These are phyloP conservation scores for Hypoxylon rubiginosum DNA, from an alignment of 2,329 filamentous ascomycete species.

Conservation along the genomic window DNA sequence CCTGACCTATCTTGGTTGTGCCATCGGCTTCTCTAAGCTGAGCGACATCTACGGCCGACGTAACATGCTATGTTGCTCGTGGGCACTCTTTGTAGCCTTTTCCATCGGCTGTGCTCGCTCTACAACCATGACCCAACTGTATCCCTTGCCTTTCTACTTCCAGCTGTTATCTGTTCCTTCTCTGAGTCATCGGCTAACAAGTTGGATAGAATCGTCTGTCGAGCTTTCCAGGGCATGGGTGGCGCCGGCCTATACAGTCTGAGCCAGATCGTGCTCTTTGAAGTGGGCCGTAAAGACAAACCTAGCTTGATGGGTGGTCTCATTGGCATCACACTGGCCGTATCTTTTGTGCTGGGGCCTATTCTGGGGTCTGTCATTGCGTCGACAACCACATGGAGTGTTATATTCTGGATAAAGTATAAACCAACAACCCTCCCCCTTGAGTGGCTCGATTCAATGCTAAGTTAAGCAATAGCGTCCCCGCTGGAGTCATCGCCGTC, in stretches of 20 bases:
- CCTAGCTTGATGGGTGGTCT: conserved; percentile 68
- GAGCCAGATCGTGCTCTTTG: conserved; percentile 69
- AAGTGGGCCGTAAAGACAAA: conserved; percentile 66
- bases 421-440: conserved; percentile 43
- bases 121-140: conserved; percentile 66
- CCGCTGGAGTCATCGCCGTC: conserved; percentile 63
- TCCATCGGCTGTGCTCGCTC: conserved; percentile 67
- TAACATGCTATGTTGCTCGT: conserved; percentile 64
- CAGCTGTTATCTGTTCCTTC: not conserved
- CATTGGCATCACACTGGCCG: conserved; percentile 67
- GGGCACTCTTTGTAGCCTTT: conserved; percentile 68
- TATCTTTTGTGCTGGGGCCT: conserved; percentile 71
- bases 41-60: conserved; percentile 71
- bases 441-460: conserved; percentile 6
- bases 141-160: conserved; percentile 37
- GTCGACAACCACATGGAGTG: conserved; percentile 67
- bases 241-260: conserved; percentile 73
- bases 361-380: conserved; percentile 70
- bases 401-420: conserved; percentile 74
- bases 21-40: conserved; percentile 69
- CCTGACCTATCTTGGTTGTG: conserved; percentile 70
- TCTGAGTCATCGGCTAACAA: conserved; percentile 19
- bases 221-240: conserved; percentile 71
- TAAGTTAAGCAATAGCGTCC: conserved; percentile 57
- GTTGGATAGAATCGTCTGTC: conserved; percentile 66